Conservation (phyloP, 345 rosid species). For the Melastoma malabathricum region DNA sequence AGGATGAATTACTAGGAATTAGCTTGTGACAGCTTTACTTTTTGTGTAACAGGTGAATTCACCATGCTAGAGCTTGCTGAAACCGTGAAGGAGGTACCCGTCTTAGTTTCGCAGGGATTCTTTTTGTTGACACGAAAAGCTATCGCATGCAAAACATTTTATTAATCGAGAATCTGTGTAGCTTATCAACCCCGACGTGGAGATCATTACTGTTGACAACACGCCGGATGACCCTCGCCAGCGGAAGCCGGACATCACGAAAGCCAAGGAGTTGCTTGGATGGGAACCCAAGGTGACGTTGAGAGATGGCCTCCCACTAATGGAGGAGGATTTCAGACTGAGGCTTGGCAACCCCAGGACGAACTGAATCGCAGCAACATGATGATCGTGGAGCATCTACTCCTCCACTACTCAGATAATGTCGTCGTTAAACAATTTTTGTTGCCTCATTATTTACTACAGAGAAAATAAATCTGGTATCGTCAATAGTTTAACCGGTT, state of each 20-base stretch:
- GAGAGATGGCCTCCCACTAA: slow-evolving; percentile 76
- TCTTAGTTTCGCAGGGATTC: neutral
- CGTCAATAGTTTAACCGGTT: too few relatives aligned
- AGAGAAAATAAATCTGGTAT: too few relatives aligned
- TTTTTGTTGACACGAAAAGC: neutral
- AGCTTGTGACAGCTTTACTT: neutral
- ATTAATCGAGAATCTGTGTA: slow-evolving; percentile 10
- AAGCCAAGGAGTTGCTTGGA: slow-evolving; percentile 65
- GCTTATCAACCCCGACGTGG: slow-evolving; percentile 63
- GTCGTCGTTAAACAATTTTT: too few relatives aligned
- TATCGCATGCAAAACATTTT: too few relatives aligned
- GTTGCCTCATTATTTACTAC: too few relatives aligned
- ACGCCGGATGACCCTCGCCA: slow-evolving; percentile 92
- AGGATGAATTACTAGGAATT: neutral
- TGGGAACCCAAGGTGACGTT: slow-evolving; percentile 86
- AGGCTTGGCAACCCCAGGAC: slow-evolving; percentile 45
- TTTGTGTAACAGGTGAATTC: slow-evolving; percentile 49
- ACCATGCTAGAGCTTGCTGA: slow-evolving; percentile 85
- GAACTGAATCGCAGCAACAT: slow-evolving; percentile 1
- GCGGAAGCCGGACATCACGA: slow-evolving; percentile 75
- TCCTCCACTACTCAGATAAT: too few relatives aligned
- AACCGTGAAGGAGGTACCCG: slow-evolving; percentile 66
- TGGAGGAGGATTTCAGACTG: slow-evolving; percentile 79
- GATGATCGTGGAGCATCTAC: too few relatives aligned
- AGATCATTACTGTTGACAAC: slow-evolving; percentile 58